Conservation (phyloP, 352 stramenopile genomes). For the Phytophthora cactorum region DNA sequence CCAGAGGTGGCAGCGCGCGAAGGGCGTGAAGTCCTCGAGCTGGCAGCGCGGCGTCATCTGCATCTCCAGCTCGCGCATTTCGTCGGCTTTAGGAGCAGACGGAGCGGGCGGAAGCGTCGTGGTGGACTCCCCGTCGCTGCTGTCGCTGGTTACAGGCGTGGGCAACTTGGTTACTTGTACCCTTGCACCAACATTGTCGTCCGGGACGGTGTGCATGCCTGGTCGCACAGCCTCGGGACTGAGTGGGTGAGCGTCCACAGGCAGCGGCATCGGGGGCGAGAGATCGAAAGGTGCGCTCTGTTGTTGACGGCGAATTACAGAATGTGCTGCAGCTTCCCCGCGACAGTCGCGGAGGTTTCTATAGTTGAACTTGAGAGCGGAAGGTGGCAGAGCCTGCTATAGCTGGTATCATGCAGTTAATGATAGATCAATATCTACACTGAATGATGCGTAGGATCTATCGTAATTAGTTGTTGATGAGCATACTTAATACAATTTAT, state of each 20-base stretch:
- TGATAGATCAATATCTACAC: not conserved
- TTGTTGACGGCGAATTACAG: constrained; percentile 12
- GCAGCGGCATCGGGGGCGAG: constrained; percentile 29
- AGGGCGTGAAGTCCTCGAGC: constrained; percentile 91
- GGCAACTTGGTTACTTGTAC: constrained; percentile 34
- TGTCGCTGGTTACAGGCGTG: constrained; percentile 31
- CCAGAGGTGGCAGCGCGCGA: constrained; percentile 91
- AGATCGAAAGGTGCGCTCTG: not conserved
- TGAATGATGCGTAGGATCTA: too few relatives aligned
- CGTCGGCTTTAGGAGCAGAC: constrained; percentile 49
- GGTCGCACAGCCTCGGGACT: constrained; percentile 28
- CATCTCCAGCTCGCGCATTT: constrained; percentile 45
- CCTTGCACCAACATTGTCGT: constrained; percentile 2
- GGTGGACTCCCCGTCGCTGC: constrained; percentile 31
- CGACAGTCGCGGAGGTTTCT: constrained; percentile 21
- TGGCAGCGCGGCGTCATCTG: constrained; percentile 59
- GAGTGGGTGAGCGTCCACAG: constrained; percentile 22
- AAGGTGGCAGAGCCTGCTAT: constrained; percentile 1
- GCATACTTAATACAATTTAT: not conserved
- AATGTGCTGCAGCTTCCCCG: constrained; percentile 14
- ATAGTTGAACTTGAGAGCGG: constrained; percentile 25
- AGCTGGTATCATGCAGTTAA: not conserved
- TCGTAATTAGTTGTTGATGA: not conserved
- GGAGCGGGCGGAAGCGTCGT: constrained; percentile 17
- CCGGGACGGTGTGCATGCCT: constrained; percentile 25